Evolutionary conservation across 352 stramenopile species (phyloP).

Genomic region (Globisporangium camurandrum): DNA sequence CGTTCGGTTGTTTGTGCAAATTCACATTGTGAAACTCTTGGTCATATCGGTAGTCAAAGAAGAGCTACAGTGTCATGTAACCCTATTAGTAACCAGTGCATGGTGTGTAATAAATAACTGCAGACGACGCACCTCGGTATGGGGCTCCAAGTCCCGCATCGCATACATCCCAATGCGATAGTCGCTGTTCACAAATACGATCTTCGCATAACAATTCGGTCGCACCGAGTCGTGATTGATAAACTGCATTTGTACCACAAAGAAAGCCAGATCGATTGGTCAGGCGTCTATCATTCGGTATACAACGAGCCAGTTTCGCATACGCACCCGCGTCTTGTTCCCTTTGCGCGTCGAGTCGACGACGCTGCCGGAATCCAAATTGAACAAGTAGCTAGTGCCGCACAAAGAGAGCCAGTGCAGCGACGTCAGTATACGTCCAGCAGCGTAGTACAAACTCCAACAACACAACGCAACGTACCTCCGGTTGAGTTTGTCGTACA

Average conservation of each 20-base stretch:
- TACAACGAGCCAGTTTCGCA: neutral
- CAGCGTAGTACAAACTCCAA: no score
- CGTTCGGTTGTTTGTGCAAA: constrained; percentile 49
- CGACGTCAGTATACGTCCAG: no score
- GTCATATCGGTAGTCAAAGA: constrained; percentile 82
- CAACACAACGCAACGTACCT: constrained; percentile 26
- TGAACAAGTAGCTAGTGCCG: constrained; percentile 94
- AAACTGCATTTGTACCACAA: constrained; percentile 35
- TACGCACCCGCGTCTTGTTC: constrained; percentile 89
- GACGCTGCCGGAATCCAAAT: constrained; percentile 87
- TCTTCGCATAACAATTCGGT: constrained; percentile 87
- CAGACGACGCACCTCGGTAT: constrained; percentile 65
- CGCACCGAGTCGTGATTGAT: constrained; percentile 80
- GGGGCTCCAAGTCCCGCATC: constrained; percentile 74
- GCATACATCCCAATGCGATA: constrained; percentile 92
- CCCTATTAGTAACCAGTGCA: neutral
- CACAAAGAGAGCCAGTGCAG: no score
- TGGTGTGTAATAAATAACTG: neutral
- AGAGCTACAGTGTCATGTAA: constrained; percentile 60
- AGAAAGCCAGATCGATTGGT: neutral
- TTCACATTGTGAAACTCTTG: constrained; percentile 58
- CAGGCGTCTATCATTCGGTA: neutral
- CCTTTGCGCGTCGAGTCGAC: constrained; percentile 92
- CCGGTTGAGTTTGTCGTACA: constrained; percentile 87
- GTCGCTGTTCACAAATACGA: constrained; percentile 90